A percentile compares a stretch with the other conserved stretches of the same genome.
Conservation (phyloP, 352 stramenopile genomes). For the Phytophthora sansomeana region DNA sequence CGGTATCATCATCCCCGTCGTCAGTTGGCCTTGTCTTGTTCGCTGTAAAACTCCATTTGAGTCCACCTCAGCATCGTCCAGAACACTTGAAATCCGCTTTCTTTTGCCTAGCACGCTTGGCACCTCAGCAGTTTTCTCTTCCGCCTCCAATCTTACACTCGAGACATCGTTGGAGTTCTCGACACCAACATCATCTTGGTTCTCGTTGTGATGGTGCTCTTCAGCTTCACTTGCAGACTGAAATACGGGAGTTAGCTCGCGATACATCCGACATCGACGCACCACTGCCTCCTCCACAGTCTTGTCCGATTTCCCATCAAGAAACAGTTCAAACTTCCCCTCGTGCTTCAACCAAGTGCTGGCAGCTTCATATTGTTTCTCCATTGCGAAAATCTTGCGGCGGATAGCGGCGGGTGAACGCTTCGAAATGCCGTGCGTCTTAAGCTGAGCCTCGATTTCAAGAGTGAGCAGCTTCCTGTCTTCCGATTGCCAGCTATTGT, state of each 20-base stretch:
- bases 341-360: slow-evolving; percentile 7
- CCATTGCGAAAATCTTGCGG: slow-evolving; percentile 2
- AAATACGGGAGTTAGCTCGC: slow-evolving; percentile 12
- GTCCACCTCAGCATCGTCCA: background rate
- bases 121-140: background rate
- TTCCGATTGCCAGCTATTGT: slow-evolving; percentile 10
- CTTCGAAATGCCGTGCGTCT: slow-evolving; percentile 1
- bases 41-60: background rate
- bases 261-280: slow-evolving; percentile 12
- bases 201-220: background rate
- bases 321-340: slow-evolving; percentile 2
- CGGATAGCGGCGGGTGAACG: slow-evolving; percentile 5
- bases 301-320: background rate
- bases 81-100: background rate
- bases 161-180: background rate
- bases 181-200: background rate
- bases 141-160: background rate
- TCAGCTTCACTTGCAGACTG: background rate
- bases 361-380: slow-evolving; percentile 7
- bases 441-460: slow-evolving; percentile 11
- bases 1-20: background rate
- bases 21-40: background rate
- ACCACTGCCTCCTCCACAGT: background rate
- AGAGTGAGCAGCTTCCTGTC: background rate
- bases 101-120: background rate